Conservation (phyloP, 768 basidiomycete genomes). For the Boletus rubroflammeus region DNA sequence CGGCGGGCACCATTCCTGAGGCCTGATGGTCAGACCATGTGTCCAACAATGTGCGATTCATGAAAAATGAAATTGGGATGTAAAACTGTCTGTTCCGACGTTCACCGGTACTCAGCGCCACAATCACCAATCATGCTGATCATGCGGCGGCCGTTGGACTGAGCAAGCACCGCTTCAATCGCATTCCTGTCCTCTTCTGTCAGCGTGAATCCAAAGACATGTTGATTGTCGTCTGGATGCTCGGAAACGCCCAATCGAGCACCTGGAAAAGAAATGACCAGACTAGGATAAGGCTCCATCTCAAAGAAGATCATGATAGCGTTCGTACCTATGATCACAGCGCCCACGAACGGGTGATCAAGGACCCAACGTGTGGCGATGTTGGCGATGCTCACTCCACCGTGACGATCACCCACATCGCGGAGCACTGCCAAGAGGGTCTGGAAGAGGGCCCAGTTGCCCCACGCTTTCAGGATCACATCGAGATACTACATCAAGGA, state of each 20-base stretch:
- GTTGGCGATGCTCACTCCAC: slow-evolving; percentile 67
- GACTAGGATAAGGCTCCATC: not conserved
- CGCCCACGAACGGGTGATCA: slow-evolving; percentile 73
- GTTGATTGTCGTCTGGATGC: slow-evolving; percentile 65
- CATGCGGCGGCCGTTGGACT: slow-evolving; percentile 59
- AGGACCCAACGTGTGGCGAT: slow-evolving; percentile 81
- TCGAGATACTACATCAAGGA: slow-evolving; percentile 65
- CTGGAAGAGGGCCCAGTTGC: slow-evolving; percentile 74
- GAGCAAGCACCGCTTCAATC: slow-evolving; percentile 61
- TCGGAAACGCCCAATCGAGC: slow-evolving; percentile 73
- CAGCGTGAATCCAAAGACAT: slow-evolving; percentile 57
- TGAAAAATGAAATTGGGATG: not conserved
- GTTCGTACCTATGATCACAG: slow-evolving; percentile 66
- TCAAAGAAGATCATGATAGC: slow-evolving; percentile 1
- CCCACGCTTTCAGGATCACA: slow-evolving; percentile 78
- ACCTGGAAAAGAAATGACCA: slow-evolving; percentile 38
- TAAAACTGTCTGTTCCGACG: not conserved
- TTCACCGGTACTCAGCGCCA: slow-evolving; percentile 72
- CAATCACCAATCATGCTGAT: slow-evolving; percentile 77
- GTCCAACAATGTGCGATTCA: not conserved
- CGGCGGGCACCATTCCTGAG: not conserved
- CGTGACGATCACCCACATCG: slow-evolving; percentile 63
- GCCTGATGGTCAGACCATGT: not conserved
- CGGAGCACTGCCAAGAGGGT: slow-evolving; percentile 55
- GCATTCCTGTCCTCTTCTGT: slow-evolving; percentile 50